Percentiles rank a stretch among this genome's conserved stretches.
These are phyloP conservation scores for Keithomyces neogunnii DNA, from an alignment of 2,329 filamentous ascomycete genomes.

Conservation along the genomic window DNA sequence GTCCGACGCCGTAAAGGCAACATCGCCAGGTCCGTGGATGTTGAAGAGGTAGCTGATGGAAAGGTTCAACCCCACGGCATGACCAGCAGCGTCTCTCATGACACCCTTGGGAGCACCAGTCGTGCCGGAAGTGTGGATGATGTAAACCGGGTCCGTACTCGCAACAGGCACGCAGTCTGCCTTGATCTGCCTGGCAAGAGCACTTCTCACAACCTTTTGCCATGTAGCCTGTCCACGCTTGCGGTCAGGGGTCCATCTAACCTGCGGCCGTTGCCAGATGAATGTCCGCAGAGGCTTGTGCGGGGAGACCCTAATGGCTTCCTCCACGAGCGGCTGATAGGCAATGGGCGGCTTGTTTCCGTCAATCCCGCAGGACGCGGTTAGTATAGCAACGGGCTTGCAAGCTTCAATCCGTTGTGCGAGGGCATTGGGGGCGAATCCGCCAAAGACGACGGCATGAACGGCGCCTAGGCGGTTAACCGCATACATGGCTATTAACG, in stretches of 20 bases:
- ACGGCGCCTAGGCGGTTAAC: constrained; percentile 75
- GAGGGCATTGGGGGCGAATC: constrained; percentile 73
- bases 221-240: constrained; percentile 67
- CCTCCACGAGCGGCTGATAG: constrained; percentile 72
- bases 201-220: constrained; percentile 68
- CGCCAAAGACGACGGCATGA: constrained; percentile 88
- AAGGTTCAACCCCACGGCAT: constrained; percentile 76
- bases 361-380: constrained; percentile 87
- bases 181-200: constrained; percentile 55
- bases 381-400: constrained; percentile 67
- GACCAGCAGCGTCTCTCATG: constrained; percentile 72
- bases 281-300: constrained; percentile 68
- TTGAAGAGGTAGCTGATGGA: constrained; percentile 78
- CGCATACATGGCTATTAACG: constrained; percentile 79
- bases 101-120: constrained; percentile 81
- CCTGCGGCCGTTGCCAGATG: constrained; percentile 75
- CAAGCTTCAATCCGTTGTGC: constrained; percentile 85
- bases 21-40: constrained; percentile 75
- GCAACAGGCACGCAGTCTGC: constrained; percentile 70
- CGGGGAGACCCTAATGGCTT: constrained; percentile 56
- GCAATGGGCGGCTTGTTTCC: constrained; percentile 68
- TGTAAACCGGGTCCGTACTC: constrained; percentile 74
- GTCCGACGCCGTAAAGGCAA: constrained; percentile 66
- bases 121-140: constrained; percentile 82
- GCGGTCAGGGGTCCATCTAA: constrained; percentile 64